Evolutionary conservation across 345 rosid species (phyloP), one percentile per base, ranked within the genome.

Genomic region (Pistacia integerrima): DNA sequence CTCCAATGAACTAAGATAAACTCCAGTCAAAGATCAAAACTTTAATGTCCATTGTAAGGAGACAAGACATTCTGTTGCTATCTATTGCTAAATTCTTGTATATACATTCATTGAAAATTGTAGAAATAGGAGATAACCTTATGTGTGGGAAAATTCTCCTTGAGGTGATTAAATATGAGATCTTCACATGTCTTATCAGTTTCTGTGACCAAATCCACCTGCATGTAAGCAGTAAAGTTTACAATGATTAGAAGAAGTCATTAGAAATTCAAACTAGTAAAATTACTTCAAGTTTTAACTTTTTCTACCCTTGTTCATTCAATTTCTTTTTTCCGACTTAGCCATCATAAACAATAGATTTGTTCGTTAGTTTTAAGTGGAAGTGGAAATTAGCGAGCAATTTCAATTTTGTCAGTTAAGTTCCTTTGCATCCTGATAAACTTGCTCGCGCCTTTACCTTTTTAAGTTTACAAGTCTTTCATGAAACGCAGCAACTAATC

Each of bases 131-230:
- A 12, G 28, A 36, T 62, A 33, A 96, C 99, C 94, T 92, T 89
- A 84, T 96, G 97, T 33, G 64, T 56, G 16, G 99, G 98, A 54
- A 79, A 89, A 3, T 74, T 88, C 73, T 84, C 76, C 80, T 88
- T 89, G 75, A 96, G 93, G 80, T 85, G 88, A 78, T 89, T 91
- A 87, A 96, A 93, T 65, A 96, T 88, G 59, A 93, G 90, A 59
- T 92, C 95, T 84, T 96, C 99, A 81, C 99, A 96, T 64, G 95
- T 86, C 85, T 96, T 96, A 74, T 93, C 99, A 79, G 99, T 96
- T 83, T 93, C 99, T 0, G 99, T 96, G 66, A 96, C 98, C 82
- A 96, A 85, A 86, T 93, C 97, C 67, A 93, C 98, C 98, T 96
- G 87, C 56, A 85, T 30, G 22, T 73, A 65, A 35, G 68, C 10